Base-by-base conservation (phyloP, 805 yeast genomes). In the Saturnispora gosingensis region DNA sequence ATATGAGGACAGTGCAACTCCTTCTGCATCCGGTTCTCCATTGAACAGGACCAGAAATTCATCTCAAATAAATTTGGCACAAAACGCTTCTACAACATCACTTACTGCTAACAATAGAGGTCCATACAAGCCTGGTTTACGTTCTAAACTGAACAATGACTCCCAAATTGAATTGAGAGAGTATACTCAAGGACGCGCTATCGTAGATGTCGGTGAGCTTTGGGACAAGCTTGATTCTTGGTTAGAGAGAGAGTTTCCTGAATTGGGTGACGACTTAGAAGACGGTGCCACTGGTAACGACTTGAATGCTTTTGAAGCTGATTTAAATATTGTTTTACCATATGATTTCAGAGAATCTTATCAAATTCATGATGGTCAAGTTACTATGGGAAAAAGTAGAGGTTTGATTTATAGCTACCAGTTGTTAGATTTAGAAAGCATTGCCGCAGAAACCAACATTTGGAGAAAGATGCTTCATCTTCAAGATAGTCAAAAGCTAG, bases 191-290 rank as follows among this genome's bases (percentile, higher is more conserved):
- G 81, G 81, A 1, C 77, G 78, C 24, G 80, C 80, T 18, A 62
- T 75, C 49, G 80, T 80, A 16, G 81, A 91, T 50, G 88, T 90
- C 56, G 72, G 78, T 2, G 77, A 82, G 22, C 85, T 97, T 11
- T 91, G 98, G 98, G 77, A 85, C 56, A 90, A 90, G 61, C 81
- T 91, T 53, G 91, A 87, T 58, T 72, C 80, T 18, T 91, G 97
- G 97, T 72, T 91, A 18, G 72, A 78, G 35, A 78, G 80, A 51
- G 77, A 88, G 66, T 84, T 83, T 57, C 86, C 93, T 1, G 99
- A 91, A 67, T 72, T 93, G 52, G 77, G 75, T 54, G 90, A 87
- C 52, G 82, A 93, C 47, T 69, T 91, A 56, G 81, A 83, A 61
- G 83, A 80, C 48, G 85, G 88, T 28, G 93, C 89, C 55, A 88